These are phyloP conservation scores for Camelina sativa DNA, from an alignment of 345 rosid genomes.

Conservation along the genomic window DNA sequence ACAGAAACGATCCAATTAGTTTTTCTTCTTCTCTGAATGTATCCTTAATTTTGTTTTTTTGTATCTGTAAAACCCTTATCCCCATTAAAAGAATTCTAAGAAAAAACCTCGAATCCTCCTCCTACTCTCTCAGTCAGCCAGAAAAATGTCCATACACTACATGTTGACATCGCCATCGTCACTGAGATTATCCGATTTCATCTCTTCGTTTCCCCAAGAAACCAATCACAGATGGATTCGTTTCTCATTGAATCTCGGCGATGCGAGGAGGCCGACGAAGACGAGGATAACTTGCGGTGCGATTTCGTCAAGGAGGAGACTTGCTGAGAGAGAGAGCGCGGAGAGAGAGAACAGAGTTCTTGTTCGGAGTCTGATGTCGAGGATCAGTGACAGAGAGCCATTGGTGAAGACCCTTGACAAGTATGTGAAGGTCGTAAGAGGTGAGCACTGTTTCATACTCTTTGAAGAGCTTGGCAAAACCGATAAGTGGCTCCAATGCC, in stretches of 20 bases:
- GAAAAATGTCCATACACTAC: slow-evolving; percentile 31
- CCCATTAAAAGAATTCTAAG: neutral
- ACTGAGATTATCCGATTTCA: slow-evolving; percentile 35
- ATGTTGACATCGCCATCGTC: slow-evolving; percentile 37
- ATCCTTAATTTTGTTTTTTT: neutral
- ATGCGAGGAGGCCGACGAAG: slow-evolving; percentile 12
- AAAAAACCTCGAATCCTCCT: neutral
- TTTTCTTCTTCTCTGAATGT: neutral
- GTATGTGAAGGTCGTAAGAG: slow-evolving; percentile 67
- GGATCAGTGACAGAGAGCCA: slow-evolving; percentile 62
- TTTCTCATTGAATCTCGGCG: slow-evolving; percentile 6
- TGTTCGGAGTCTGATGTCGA: slow-evolving; percentile 62
- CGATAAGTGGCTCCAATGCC: slow-evolving; percentile 89
- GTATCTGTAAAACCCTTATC: slow-evolving; percentile 9
- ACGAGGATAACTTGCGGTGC: slow-evolving; percentile 47
- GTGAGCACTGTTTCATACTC: slow-evolving; percentile 82
- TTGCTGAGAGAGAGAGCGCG: slow-evolving; percentile 42
- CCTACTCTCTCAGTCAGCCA: slow-evolving; percentile 22
- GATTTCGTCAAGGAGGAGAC: slow-evolving; percentile 58
- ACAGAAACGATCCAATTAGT: neutral
- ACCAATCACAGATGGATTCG: slow-evolving; percentile 22
- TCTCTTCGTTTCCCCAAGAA: slow-evolving; percentile 15
- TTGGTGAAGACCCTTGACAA: slow-evolving; percentile 69
- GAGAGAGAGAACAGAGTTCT: slow-evolving; percentile 64
- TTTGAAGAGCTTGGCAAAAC: slow-evolving; percentile 91